Evolutionary conservation across 331 rosid genomes (phyloP), one percentile per base, ranked within the genome.

Genomic region (Malus hybrid): DNA sequence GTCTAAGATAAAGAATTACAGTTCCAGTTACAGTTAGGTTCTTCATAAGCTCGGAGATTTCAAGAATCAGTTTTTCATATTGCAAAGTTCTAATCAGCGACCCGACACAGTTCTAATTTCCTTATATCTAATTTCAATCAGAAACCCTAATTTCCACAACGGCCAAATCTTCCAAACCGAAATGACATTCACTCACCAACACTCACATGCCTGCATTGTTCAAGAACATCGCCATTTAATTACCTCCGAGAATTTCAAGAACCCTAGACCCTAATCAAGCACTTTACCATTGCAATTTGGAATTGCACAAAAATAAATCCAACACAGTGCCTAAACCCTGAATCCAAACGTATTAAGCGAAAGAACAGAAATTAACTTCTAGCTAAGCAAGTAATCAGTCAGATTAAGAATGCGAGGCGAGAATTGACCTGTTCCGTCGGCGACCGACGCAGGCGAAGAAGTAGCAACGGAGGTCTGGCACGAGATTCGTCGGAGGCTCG

Each of bases 391-490:
- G 18, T 42, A 70, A 67, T 1, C 12, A 54, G 28, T 64, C 62
- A 5, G 20, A 31, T 24, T 50, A 61, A 61, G 54, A 33, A 74
- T 46, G 3, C 29, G 34, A 63, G 18, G 6, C 5, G 15, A 48
- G 71, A 3, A 20, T 52, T 33, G 56, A 83, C 85, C 87, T 80
- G 76, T 76, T 74, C 67, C 84, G 27, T 55, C 54, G 28, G 69
- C 74, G 27, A 89, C 36, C 5, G 85, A 64, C 2, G 87, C 67
- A 50, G 83, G 77, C 11, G 88, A 70, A 75, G 83, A 66, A 72
- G 85, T 64, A 6, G 83, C 59, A 7, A 84, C 24, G 69, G 88
- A 71, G 74, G 80, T 74, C 79, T 74, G 86, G 83, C 92, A 90
- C 28, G 89, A 81, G 46, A 92, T 72, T 65, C 66, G 28, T 68